Conservation (phyloP, 2,329 filamentous ascomycete genomes). For the Diplodia mutila region DNA sequence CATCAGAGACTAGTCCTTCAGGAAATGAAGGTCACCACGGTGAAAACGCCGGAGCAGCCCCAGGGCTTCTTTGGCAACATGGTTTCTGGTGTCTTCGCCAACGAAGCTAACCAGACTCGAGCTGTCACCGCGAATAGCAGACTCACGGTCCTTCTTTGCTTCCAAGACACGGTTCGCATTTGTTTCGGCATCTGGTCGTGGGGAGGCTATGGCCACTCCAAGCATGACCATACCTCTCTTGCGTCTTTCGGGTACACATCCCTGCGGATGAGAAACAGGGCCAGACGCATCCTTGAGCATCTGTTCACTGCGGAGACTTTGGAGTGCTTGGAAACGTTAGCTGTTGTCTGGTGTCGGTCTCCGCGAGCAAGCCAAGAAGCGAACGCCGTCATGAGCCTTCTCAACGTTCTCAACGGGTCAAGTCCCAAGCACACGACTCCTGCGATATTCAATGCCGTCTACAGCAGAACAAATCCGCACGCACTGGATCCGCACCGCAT, state of each 20-base stretch:
- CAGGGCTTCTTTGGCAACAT: constrained; percentile 93
- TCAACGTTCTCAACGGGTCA: constrained; percentile 89
- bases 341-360: constrained; percentile 75
- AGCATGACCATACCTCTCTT: constrained; percentile 67
- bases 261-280: constrained; percentile 85
- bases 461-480: constrained; percentile 85
- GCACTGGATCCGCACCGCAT: constrained; percentile 79
- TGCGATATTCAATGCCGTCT: constrained; percentile 93
- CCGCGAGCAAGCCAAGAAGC: constrained; percentile 56
- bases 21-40: constrained; percentile 68
- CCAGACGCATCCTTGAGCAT: constrained; percentile 85
- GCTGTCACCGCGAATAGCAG: constrained; percentile 89
- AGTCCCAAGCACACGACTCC: constrained; percentile 90
- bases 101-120: constrained; percentile 75
- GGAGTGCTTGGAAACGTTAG: constrained; percentile 89
- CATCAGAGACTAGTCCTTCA: constrained; percentile 81
- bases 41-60: constrained; percentile 79
- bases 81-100: constrained; percentile 86
- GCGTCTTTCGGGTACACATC: constrained; percentile 92
- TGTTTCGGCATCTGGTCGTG: constrained; percentile 96
- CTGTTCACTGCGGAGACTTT: constrained; percentile 89
- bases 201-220: constrained; percentile 65
- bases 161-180: constrained; percentile 91
- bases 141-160: constrained; percentile 90
- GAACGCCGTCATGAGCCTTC: constrained; percentile 75